Evolutionary conservation across 345 rosid species (phyloP).

Genomic region (Corymbia maculata): DNA sequence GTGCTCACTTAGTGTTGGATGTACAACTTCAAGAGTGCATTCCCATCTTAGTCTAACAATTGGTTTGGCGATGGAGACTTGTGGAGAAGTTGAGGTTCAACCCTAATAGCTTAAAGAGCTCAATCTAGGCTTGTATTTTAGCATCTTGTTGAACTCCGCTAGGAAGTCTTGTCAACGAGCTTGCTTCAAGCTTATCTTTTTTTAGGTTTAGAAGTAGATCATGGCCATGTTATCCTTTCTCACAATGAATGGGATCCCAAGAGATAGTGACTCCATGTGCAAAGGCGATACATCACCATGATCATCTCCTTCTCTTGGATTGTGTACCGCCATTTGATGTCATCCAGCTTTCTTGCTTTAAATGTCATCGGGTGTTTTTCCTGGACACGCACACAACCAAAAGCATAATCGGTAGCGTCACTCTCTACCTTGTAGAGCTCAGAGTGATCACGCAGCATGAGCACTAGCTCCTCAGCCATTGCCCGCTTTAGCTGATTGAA

Average conservation of each 20-base stretch:
- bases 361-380: not conserved
- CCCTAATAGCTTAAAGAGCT: not conserved
- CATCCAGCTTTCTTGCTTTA: not conserved
- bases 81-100: not conserved
- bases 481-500: not conserved
- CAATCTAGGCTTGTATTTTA: too few species aligned
- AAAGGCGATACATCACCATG: fast-evolving
- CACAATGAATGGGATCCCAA: not conserved
- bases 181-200: fast-evolving
- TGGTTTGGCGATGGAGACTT: not conserved
- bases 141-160: not conserved
- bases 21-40: not conserved
- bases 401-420: not conserved
- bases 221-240: not conserved
- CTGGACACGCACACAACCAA: not conserved
- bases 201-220: not conserved
- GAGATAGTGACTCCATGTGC: not conserved
- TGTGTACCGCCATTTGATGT: fast-evolving
- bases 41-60: fast-evolving
- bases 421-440: not conserved
- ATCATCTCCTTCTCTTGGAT: not conserved
- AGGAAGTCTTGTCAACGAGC: too few species aligned
- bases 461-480: not conserved
- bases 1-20: not conserved
- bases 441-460: not conserved